Percentiles rank a stretch among this genome's conserved stretches.
Conservation (phyloP, 768 basidiomycete species). For the Mycena filopes region DNA sequence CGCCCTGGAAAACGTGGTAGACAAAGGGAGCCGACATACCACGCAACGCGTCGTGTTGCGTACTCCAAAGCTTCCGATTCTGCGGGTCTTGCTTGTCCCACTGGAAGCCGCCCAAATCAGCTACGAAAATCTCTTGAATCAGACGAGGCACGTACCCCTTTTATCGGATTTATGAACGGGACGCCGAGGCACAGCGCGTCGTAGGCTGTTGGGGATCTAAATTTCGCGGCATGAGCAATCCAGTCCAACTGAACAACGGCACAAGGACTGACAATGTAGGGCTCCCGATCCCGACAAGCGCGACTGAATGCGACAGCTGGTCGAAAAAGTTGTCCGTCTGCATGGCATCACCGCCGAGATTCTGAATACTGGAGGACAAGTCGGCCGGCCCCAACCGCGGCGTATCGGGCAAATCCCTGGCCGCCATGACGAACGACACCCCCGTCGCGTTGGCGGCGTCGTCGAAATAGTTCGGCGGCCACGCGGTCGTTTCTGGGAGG, state of each 20-base stretch:
- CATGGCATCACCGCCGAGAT: background rate
- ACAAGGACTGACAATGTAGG: background rate
- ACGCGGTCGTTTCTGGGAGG: background rate
- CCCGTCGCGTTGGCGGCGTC: conserved; percentile 4
- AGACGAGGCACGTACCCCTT: too few relatives aligned
- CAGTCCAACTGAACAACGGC: too few relatives aligned
- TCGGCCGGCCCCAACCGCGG: background rate
- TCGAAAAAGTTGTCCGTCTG: conserved; percentile 14
- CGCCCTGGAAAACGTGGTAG: conserved; percentile 44
- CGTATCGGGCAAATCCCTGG: background rate
- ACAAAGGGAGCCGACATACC: conserved; percentile 46
- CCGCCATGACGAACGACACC: background rate
- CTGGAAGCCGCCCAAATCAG: background rate
- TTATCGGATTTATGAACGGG: too few relatives aligned
- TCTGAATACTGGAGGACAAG: conserved; percentile 9
- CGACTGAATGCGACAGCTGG: background rate
- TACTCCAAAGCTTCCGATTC: conserved; percentile 41
- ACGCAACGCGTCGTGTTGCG: conserved; percentile 45
- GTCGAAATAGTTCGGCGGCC: conserved; percentile 15
- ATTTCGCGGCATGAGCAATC: too few relatives aligned
- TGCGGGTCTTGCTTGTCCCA: conserved; percentile 44
- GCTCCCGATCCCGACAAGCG: conserved; percentile 16
- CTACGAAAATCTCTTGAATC: too few relatives aligned
- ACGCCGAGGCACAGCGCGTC: too few relatives aligned
- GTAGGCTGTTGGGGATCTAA: too few relatives aligned